phyloP scores from a whole-genome alignment of 2,329 filamentous ascomycete genomes.

The Sodiomyces alkalinus region DNA sequence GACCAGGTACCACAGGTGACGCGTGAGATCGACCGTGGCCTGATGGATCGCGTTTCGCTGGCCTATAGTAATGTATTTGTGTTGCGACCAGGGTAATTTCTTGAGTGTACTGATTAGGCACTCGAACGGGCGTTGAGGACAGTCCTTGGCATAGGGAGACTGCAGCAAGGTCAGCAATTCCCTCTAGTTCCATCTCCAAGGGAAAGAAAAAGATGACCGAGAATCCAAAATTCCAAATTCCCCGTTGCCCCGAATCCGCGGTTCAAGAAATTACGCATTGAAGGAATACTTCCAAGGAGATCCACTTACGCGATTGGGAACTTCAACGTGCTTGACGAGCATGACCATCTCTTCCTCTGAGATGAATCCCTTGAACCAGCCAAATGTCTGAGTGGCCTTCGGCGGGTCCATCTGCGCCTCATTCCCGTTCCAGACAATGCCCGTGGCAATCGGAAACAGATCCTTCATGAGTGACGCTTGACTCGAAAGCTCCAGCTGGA shows the following conservation, averaged over 20 bases:
- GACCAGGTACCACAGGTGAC: slow-evolving; percentile 24
- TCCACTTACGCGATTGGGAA: slow-evolving; percentile 41
- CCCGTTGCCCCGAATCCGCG: background rate
- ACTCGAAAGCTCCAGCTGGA: slow-evolving; percentile 41
- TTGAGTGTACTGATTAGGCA: slow-evolving; percentile 47
- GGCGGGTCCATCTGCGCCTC: slow-evolving; percentile 23
- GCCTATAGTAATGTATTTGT: slow-evolving; percentile 38
- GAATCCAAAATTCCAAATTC: too few species aligned
- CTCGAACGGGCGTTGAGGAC: slow-evolving; percentile 50
- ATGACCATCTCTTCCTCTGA: slow-evolving; percentile 47
- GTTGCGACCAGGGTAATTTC: slow-evolving; percentile 48
- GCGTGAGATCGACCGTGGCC: slow-evolving; percentile 22
- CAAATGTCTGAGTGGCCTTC: slow-evolving; percentile 26
- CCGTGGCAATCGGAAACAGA: slow-evolving; percentile 43
- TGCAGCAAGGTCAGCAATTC: slow-evolving; percentile 13
- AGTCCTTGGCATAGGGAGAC: slow-evolving; percentile 44
- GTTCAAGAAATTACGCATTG: background rate
- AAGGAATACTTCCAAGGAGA: background rate
- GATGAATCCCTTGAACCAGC: slow-evolving; percentile 44
- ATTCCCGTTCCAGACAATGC: slow-evolving; percentile 37
- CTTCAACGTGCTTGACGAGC: slow-evolving; percentile 48
- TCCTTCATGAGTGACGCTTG: slow-evolving; percentile 42
- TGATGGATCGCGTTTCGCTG: slow-evolving; percentile 39
- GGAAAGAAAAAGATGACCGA: too few species aligned
- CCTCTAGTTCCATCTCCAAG: background rate